Base-by-base conservation (phyloP, 2,329 filamentous ascomycete species). In the Cladosporium sp. region DNA sequence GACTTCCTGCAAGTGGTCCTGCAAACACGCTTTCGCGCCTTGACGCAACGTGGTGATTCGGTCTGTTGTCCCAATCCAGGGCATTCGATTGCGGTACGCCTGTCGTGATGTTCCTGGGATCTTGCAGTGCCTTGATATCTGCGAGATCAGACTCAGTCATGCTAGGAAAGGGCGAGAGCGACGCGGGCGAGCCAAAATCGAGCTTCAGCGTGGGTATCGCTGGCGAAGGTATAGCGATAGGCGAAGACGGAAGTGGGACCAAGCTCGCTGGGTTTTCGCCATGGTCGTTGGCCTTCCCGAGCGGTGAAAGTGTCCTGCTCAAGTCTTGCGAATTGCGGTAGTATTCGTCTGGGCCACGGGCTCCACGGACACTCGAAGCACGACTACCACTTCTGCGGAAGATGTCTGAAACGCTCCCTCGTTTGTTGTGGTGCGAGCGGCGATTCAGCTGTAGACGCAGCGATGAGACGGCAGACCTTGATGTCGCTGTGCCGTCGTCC, bases 141-240 rank as follows among this genome's bases (percentile, higher is more conserved):
- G 46, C 33, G 13, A 50, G 32, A 18, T 40, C 35, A 43, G 45
- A 31, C 16, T 44, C 18, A 4, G 41, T 40, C 22, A 28, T 31
- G 34, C 34, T n/a, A 16, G 49, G 43, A 28, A 41, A 35, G 8
- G 54, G 44, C 13, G 58, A 54, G 28, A 63, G 48, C 32, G 62
- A 51, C 16, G 52, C 56, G 9, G 57, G 19, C 19, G 58, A 56
- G 6, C 54, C 58, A 11, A 66, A 50, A 32, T 65, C 58, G 11
- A 66, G 52, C 10, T 56, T 54, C 13, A 63, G 52, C n/a, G 54
- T 52, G 22, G 61, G 56, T 19, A 56, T 34, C 11, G 54, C 32
- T 3, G 43, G 44, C 3, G 35, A 38, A 7, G 62, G 57, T 5
- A 64, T 60, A 19, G 54, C 42, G 33, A 65, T 60, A 2, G 63